phyloP scores from a whole-genome alignment of 352 stramenopile genomes.

The Pythium coloratum region DNA sequence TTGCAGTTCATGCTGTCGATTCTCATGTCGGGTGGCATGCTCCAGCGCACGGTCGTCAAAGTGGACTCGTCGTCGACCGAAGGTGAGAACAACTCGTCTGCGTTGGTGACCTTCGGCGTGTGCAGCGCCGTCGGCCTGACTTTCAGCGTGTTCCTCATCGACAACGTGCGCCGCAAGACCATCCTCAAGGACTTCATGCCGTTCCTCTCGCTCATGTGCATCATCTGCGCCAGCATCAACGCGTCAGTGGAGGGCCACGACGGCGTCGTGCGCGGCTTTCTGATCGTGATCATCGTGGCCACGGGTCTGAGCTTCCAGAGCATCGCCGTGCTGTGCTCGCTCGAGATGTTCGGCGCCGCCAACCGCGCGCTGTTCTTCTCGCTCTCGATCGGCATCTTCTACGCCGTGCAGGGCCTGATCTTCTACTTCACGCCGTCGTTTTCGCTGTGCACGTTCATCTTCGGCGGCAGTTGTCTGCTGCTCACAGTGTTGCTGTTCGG shows the following conservation, averaged over 20 bases:
- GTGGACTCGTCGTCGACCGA: constrained; percentile 24
- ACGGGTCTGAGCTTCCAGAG: constrained; percentile 71
- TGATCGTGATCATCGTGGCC: constrained; percentile 67
- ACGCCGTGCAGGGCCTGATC: constrained; percentile 53
- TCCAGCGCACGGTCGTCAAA: constrained; percentile 51
- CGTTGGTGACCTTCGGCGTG: constrained; percentile 56
- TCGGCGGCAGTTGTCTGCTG: constrained; percentile 37
- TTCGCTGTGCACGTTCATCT: constrained; percentile 53
- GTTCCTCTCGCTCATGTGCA: constrained; percentile 61
- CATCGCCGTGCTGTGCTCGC: constrained; percentile 65
- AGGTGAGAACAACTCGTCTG: constrained; percentile 42
- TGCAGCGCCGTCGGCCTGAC: constrained; percentile 48
- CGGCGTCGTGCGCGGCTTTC: constrained; percentile 44
- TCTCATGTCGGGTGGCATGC: constrained; percentile 65
- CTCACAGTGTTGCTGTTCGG: constrained; percentile 72
- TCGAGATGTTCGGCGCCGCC: constrained; percentile 81
- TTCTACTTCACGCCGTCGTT: constrained; percentile 68
- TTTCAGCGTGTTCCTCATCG: constrained; percentile 79
- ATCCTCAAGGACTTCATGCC: constrained; percentile 88
- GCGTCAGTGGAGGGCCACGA: constrained; percentile 36
- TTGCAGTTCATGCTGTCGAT: constrained; percentile 65
- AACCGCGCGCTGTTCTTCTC: constrained; percentile 67
- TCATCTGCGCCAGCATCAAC: constrained; percentile 59
- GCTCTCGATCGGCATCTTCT: constrained; percentile 68
- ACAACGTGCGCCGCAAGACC: constrained; percentile 86